Evolutionary conservation across 306 rosid species (phyloP).

Genomic region (Cucumis melo): DNA sequence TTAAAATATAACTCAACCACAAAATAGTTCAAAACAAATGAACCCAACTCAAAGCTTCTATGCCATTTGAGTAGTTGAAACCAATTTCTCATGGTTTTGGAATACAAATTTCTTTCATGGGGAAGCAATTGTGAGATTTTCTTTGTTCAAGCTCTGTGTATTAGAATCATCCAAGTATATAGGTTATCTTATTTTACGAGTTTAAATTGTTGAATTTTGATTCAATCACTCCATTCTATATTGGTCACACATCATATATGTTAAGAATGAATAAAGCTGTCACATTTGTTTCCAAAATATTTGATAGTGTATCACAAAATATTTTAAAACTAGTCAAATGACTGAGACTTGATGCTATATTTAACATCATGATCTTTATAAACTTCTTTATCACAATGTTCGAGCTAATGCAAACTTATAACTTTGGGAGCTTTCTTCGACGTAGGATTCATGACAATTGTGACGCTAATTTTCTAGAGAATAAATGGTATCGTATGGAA

Average conservation of each 20-base stretch:
- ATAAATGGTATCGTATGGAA: neutral
- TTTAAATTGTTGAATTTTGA: neutral
- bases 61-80: neutral
- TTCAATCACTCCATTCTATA: neutral
- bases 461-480: neutral
- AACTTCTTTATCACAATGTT: slow-evolving; percentile 47
- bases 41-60: neutral
- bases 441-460: neutral
- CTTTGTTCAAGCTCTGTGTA: neutral
- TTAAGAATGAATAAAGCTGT: neutral
- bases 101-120: neutral
- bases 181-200: neutral
- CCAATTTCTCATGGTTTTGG: neutral
- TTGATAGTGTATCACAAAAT: slow-evolving; percentile 53
- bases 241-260: neutral
- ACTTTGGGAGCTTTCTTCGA: neutral
- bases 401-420: slow-evolving; percentile 36
- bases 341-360: slow-evolving; percentile 75
- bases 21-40: too few species aligned
- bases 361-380: slow-evolving; percentile 87
- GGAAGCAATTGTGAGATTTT: neutral
- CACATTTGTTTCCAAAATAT: neutral
- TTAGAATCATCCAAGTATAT: too few species aligned
- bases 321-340: slow-evolving; percentile 73
- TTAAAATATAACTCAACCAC: too few species aligned